These are phyloP conservation scores for Sugiyamaella sp. DNA, from an alignment of 1,139 yeast genomes.

Conservation along the genomic window DNA sequence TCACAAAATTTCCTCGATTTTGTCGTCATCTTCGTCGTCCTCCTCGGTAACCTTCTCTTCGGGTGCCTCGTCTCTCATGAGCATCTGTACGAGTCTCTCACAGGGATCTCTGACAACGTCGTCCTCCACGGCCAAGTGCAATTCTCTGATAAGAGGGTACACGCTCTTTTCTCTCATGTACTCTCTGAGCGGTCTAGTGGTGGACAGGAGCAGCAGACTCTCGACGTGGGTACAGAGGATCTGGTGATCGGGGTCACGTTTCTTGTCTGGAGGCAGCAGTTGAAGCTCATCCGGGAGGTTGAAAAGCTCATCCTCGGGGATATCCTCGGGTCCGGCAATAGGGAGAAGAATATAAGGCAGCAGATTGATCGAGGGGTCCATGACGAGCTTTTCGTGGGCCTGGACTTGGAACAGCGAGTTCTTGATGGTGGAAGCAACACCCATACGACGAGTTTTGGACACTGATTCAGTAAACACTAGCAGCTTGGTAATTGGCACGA, in stretches of 20 bases:
- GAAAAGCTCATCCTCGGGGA: conserved; percentile 83
- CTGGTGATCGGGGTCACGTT: conserved; percentile 70
- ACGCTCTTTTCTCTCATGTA: conserved; percentile 75
- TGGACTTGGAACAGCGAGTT: conserved; percentile 83
- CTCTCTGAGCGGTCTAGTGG: conserved; percentile 73
- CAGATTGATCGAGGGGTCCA: conserved; percentile 66
- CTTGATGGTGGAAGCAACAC: conserved; percentile 90
- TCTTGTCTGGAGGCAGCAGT: conserved; percentile 72
- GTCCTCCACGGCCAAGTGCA: conserved; percentile 69
- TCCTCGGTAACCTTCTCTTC: conserved; percentile 54
- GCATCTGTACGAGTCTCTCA: conserved; percentile 66
- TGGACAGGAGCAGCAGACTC: conserved; percentile 72
- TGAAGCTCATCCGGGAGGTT: conserved; percentile 89
- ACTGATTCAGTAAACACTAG: conserved; percentile 84
- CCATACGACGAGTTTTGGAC: conserved; percentile 80
- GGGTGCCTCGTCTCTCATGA: conserved; percentile 88
- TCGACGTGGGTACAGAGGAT: conserved; percentile 72
- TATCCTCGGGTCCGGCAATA: conserved; percentile 76
- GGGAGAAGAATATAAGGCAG: conserved; percentile 84
- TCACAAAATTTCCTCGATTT: conserved; percentile 32
- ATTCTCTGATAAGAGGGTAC: conserved; percentile 80
- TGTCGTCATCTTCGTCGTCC: conserved; percentile 44
- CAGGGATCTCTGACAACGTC: conserved; percentile 63
- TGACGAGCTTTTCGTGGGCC: conserved; percentile 61
- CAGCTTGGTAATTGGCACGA: conserved; percentile 77